Evolutionary conservation across 768 basidiomycete genomes (phyloP).

Genomic region (Macrolepiota albuminosa): DNA sequence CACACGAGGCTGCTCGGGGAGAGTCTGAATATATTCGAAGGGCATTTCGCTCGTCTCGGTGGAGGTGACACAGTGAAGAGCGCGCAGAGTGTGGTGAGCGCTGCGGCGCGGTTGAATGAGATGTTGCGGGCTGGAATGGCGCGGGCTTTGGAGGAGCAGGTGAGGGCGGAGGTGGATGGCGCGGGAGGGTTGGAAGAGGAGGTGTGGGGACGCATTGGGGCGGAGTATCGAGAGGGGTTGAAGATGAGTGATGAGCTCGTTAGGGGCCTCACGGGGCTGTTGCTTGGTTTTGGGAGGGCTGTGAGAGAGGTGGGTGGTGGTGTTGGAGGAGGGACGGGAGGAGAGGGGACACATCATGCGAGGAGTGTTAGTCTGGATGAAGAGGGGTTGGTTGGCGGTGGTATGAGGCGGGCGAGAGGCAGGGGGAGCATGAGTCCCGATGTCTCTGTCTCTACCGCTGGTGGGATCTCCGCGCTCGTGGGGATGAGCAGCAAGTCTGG

Average conservation of each 20-base stretch:
- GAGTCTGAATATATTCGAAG: conserved; percentile 64
- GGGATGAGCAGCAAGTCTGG: conserved; percentile 6
- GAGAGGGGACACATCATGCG: conserved; percentile 24
- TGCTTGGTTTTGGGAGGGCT: conserved; percentile 70
- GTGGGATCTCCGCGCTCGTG: background rate
- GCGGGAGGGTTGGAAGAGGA: conserved; percentile 28
- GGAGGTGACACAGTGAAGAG: conserved; percentile 29
- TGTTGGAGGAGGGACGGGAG: conserved; percentile 16
- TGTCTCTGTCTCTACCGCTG: conserved; percentile 6
- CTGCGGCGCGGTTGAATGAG: conserved; percentile 63
- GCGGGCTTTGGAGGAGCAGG: conserved; percentile 65
- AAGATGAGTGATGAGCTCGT: conserved; percentile 77
- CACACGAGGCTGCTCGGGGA: conserved; percentile 72
- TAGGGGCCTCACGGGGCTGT: conserved; percentile 66
- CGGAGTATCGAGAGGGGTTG: conserved; percentile 68
- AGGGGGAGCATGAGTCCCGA: conserved; percentile 24
- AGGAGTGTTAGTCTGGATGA: conserved; percentile 54
- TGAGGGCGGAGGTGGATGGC: conserved; percentile 66
- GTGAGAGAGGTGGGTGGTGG: conserved; percentile 48
- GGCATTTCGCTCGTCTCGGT: conserved; percentile 49
- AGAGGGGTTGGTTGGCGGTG: conserved; percentile 29
- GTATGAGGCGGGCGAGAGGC: conserved; percentile 18
- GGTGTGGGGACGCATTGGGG: conserved; percentile 65
- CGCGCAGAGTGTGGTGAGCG: conserved; percentile 59
- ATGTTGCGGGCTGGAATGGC: conserved; percentile 52